Base-by-base conservation (phyloP, 257 asterid species). In the Petunia secreta region DNA sequence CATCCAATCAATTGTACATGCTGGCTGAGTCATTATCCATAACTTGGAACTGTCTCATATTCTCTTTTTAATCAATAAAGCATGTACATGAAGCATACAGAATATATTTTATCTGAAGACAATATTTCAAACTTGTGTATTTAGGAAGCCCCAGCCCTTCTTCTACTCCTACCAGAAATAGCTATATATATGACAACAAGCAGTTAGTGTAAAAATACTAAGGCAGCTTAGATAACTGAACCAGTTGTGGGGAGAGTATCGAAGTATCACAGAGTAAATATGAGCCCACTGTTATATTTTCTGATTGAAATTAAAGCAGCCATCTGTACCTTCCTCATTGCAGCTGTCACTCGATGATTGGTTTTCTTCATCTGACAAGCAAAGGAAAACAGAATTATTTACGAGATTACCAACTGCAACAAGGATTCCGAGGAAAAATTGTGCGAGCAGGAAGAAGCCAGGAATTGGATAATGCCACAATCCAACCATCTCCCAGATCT, bases 401-500 rank as follows among this genome's bases (percentile, higher is more conserved):
- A 95, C 99, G 75, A 95, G 97, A 88, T 95, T 95, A 54, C 98
- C 99, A 82, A 95, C 96, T 82, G 99, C 99, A 78, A 95, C 94
- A 82, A 95, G 96, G 87, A 93, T 87, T 83, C 99, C 99, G 63
- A 95, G 99, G 85, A 97, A 88, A 83, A 92, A 93, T 84, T 95
- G 99, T 77, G 98, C 97, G 52, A 95, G 91, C 80, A 95, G 93
- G 87, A 93, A 95, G 85, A 95, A 92, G 40, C 97, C 99, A 85
- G 99, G 99, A 86, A 93, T 95, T 55, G 99, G 93, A 90, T 95
- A 95, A 86, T 87, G 99, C 99, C 99, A 95, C 82, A 95, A 82
- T 80, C 99, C 99, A 86, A 95, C 89, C 98, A 92, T 92, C 90
- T 95, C 99, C 99, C 99, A 95, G 79, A 92, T 93, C 88, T 93